A percentile compares a stretch with the other conserved stretches of the same genome.
phyloP scores from a whole-genome alignment of 2,329 filamentous ascomycete species.

The Bipolaris sorokiniana region DNA sequence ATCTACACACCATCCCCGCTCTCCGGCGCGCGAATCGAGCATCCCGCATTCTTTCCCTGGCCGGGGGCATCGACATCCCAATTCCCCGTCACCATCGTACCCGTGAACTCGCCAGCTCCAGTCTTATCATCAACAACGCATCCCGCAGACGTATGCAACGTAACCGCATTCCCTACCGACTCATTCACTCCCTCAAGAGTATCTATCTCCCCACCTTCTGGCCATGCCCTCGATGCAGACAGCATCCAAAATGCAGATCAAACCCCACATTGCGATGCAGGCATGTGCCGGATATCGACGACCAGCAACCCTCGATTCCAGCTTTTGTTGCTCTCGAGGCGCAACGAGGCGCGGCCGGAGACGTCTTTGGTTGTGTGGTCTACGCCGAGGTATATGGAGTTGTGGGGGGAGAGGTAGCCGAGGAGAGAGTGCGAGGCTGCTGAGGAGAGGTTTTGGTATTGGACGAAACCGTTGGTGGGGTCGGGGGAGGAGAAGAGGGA shows the following conservation, averaged over 20 bases:
- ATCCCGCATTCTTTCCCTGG: constrained; percentile 44
- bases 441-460: constrained; percentile 29
- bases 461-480: constrained; percentile 41
- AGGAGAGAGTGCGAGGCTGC: constrained; percentile 24
- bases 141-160: constrained; percentile 40
- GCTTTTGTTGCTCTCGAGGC: constrained; percentile 38
- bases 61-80: constrained; percentile 51
- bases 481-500: constrained; percentile 38
- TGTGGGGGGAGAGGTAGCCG: constrained; percentile 27
- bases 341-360: constrained; percentile 37
- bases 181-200: constrained; percentile 48
- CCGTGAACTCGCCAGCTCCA: constrained; percentile 45
- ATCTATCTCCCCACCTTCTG: constrained; percentile 44
- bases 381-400: constrained; percentile 49
- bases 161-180: constrained; percentile 34
- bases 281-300: constrained; percentile 47
- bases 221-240: constrained; percentile 39
- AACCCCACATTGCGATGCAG: constrained; percentile 34
- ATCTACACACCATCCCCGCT: neutral
- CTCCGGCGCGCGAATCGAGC: constrained; percentile 24
- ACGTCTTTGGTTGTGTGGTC: constrained; percentile 46
- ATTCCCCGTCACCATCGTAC: constrained; percentile 53
- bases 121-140: constrained; percentile 30
- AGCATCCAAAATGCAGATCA: constrained; percentile 48
- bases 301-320: constrained; percentile 43